These are phyloP conservation scores for Potentilla sterilis DNA, from an alignment of 306 rosid species.

Conservation along the genomic window DNA sequence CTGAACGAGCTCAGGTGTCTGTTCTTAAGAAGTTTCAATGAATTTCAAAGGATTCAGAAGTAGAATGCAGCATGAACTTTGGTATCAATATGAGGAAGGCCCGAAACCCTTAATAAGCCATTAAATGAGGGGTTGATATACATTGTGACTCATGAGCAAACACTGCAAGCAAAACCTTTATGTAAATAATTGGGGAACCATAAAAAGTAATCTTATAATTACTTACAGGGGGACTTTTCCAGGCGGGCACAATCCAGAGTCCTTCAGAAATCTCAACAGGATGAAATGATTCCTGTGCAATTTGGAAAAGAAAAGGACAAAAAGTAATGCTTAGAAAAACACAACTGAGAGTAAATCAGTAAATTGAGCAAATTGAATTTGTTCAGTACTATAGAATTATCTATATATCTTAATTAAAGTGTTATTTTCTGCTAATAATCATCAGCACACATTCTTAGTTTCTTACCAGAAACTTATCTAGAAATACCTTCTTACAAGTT, in stretches of 20 bases:
- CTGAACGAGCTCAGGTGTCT: not conserved
- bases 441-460: not conserved
- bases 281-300: constrained; percentile 64
- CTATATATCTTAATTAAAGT: not conserved
- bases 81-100: not conserved
- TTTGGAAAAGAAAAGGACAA: constrained; percentile 6
- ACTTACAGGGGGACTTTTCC: constrained; percentile 77
- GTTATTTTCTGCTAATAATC: not conserved
- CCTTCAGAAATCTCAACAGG: constrained; percentile 68
- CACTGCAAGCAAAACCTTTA: constrained; percentile 5
- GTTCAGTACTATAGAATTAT: not conserved
- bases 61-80: not conserved
- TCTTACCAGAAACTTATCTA: not conserved
- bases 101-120: not conserved
- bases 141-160: not conserved
- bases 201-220: constrained; percentile 12
- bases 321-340: not conserved
- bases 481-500: too few relatives aligned
- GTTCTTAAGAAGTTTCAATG: not conserved
- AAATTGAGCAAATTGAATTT: not conserved
- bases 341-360: not conserved
- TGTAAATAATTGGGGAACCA: not conserved
- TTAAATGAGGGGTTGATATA: constrained; percentile 2
- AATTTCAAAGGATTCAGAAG: not conserved
- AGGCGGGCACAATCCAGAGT: constrained; percentile 82